A percentile compares a stretch with the other conserved stretches of the same genome.
phyloP scores from a whole-genome alignment of 1,139 yeast species.

The Nakaseomyces kungkrabaensis region DNA sequence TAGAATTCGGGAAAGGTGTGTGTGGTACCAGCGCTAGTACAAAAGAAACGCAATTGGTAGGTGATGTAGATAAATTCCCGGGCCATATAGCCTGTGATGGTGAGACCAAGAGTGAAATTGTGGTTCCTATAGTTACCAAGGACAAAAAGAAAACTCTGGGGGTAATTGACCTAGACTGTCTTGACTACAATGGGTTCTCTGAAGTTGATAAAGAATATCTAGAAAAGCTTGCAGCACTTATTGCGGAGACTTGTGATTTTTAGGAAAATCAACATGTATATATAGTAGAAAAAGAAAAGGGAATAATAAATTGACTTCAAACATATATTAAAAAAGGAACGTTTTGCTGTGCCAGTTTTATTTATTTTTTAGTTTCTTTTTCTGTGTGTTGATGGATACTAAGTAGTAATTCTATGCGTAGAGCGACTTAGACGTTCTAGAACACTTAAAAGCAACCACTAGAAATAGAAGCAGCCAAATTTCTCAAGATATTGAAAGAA shows the following conservation, averaged over 20 bases:
- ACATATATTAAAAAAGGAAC: too few relatives aligned
- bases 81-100: conserved; percentile 98
- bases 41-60: conserved; percentile 57
- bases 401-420: too few relatives aligned
- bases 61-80: conserved; percentile 66
- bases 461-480: too few relatives aligned
- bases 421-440: too few relatives aligned
- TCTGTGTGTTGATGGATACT: too few relatives aligned
- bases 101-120: conserved; percentile 85
- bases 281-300: neutral
- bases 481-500: too few relatives aligned
- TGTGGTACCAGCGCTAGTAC: conserved; percentile 75
- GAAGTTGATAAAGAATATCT: conserved; percentile 49
- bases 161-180: conserved; percentile 82
- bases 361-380: too few relatives aligned
- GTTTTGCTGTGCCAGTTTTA: too few relatives aligned
- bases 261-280: neutral
- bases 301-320: neutral
- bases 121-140: conserved; percentile 59
- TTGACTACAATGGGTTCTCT: conserved; percentile 53
- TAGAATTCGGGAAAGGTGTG: conserved; percentile 73
- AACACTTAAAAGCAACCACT: too few relatives aligned
- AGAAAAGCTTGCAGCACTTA: conserved; percentile 45
- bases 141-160: conserved; percentile 38
- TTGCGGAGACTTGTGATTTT: conserved; percentile 34